phyloP scores from a whole-genome alignment of 2,329 filamentous ascomycete species.

The Alternaria alternata region DNA sequence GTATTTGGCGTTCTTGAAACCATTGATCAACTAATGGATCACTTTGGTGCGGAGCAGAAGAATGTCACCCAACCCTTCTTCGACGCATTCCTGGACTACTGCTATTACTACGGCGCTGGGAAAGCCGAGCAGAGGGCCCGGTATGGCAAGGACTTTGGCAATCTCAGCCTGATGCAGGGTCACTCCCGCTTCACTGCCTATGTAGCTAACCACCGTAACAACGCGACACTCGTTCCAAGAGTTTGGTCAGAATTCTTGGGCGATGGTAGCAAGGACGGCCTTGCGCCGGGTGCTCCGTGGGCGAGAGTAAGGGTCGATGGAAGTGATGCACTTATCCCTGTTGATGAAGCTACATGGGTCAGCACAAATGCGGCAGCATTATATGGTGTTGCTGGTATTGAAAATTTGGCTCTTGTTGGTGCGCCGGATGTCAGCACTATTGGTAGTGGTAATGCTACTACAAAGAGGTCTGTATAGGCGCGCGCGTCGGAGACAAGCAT shows the following conservation, averaged over 20 bases:
- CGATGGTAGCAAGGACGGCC: slow-evolving; percentile 45
- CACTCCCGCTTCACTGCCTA: slow-evolving; percentile 68
- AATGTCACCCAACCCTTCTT: slow-evolving; percentile 61
- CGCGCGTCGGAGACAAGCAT: background rate
- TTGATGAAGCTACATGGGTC: slow-evolving; percentile 66
- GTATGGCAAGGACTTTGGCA: slow-evolving; percentile 61
- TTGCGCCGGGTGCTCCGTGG: slow-evolving; percentile 55
- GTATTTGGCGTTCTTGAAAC: slow-evolving; percentile 69
- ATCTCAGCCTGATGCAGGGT: slow-evolving; percentile 60
- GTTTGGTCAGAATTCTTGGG: slow-evolving; percentile 65
- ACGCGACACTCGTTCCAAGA: slow-evolving; percentile 58
- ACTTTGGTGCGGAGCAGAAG: slow-evolving; percentile 49
- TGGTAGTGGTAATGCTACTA: slow-evolving; percentile 22
- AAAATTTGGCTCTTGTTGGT: slow-evolving; percentile 58
- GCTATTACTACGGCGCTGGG: slow-evolving; percentile 64
- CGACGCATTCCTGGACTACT: slow-evolving; percentile 67
- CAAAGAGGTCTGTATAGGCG: background rate
- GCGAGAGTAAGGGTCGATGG: slow-evolving; percentile 54
- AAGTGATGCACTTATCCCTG: slow-evolving; percentile 55
- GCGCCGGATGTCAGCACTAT: slow-evolving; percentile 27
- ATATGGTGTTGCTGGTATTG: slow-evolving; percentile 66
- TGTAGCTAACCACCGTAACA: slow-evolving; percentile 55
- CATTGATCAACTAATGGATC: slow-evolving; percentile 63
- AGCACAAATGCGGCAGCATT: slow-evolving; percentile 65
- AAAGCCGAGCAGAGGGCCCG: slow-evolving; percentile 60